phyloP scores from a whole-genome alignment of 805 yeast genomes.

The Wickerhamomyces tratensis region DNA sequence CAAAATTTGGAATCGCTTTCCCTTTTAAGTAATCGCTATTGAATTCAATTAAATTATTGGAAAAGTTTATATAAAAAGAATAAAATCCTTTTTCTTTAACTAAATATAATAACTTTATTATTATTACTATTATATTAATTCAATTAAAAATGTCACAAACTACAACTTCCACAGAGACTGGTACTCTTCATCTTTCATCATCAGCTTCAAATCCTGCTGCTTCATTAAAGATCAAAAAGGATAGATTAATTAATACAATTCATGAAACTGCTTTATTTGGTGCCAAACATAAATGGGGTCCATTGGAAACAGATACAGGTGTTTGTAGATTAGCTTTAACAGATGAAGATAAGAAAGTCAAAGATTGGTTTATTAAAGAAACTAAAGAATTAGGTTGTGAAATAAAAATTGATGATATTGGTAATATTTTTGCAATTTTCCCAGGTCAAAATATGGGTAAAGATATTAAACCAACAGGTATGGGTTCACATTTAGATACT shows the following conservation, averaged over 20 bases:
- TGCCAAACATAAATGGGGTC: slow-evolving; percentile 56
- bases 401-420: slow-evolving; percentile 52
- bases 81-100: too few species aligned
- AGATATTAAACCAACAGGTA: slow-evolving; percentile 45
- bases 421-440: slow-evolving; percentile 57
- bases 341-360: slow-evolving; percentile 52
- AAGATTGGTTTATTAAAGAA: slow-evolving; percentile 57
- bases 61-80: background rate
- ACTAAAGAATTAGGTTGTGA: slow-evolving; percentile 44
- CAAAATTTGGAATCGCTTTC: background rate
- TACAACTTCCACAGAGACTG: background rate
- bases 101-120: background rate
- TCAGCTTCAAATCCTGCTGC: slow-evolving; percentile 10
- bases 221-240: slow-evolving; percentile 21
- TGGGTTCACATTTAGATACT: slow-evolving; percentile 69
- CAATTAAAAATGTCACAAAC: background rate
- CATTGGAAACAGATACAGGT: slow-evolving; percentile 45
- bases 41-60: background rate
- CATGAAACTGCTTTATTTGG: slow-evolving; percentile 58
- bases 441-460: slow-evolving; percentile 35
- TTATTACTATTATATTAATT: background rate
- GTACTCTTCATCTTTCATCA: background rate
- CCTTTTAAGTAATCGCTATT: background rate
- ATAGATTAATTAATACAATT: slow-evolving; percentile 45
- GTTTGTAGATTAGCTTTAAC: slow-evolving; percentile 55